phyloP scores from a whole-genome alignment of 306 rosid genomes.

The Bauhinia variegata region DNA sequence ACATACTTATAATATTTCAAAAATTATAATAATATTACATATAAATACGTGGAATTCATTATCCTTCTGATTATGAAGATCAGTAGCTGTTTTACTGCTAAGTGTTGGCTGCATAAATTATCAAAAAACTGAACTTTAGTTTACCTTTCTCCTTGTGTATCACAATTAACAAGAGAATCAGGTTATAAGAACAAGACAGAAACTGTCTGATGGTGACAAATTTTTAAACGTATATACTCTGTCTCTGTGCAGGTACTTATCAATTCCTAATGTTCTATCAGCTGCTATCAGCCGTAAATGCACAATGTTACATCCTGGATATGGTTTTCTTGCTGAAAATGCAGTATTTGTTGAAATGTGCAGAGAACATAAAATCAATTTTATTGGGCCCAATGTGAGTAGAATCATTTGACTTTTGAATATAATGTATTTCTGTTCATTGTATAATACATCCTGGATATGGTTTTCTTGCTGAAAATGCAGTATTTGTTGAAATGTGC shows the following conservation, averaged over 20 bases:
- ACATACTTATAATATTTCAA: background rate
- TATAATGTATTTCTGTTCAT: no score
- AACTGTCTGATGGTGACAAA: conserved; percentile 1
- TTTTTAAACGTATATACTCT: conserved; percentile 10
- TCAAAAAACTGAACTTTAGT: background rate
- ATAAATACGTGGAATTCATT: no score
- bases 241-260: conserved; percentile 65
- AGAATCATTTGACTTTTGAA: conserved; percentile 11
- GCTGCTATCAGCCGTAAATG: conserved; percentile 83
- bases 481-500: conserved; percentile 93
- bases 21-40: background rate
- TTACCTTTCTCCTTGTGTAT: background rate
- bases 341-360: conserved; percentile 96
- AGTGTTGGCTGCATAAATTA: no score
- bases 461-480: conserved; percentile 98
- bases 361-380: conserved; percentile 85
- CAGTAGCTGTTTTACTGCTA: no score
- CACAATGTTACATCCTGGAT: conserved; percentile 98
- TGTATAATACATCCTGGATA: conserved; percentile 99
- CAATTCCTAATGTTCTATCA: conserved; percentile 83
- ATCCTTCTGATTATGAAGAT: no score
- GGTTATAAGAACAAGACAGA: background rate
- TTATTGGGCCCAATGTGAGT: conserved; percentile 94
- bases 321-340: conserved; percentile 98
- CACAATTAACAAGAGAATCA: background rate